These are phyloP conservation scores for Penicillium odoratum DNA, from an alignment of 495 filamentous ascomycete species.

Conservation along the genomic window DNA sequence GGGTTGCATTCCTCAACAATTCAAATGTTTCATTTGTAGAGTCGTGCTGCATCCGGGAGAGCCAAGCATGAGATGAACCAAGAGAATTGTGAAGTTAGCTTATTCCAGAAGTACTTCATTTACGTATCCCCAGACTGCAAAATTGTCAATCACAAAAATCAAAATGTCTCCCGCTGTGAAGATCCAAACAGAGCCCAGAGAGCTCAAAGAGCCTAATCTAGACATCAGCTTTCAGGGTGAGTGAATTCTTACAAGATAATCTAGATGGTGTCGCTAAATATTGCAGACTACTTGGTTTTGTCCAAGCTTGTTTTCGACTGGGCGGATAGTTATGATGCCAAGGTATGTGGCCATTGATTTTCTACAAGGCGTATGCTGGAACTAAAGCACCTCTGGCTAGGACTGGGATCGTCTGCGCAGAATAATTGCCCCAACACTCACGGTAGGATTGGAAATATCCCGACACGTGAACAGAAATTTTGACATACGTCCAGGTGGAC, in stretches of 20 bases:
- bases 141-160: background rate
- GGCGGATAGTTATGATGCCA: slow-evolving; percentile 82
- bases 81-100: background rate
- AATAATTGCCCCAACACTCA: slow-evolving; percentile 71
- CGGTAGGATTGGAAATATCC: slow-evolving; percentile 34
- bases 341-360: slow-evolving; percentile 28
- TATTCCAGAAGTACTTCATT: slow-evolving; percentile 8
- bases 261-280: slow-evolving; percentile 1
- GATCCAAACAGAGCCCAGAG: slow-evolving; percentile 1
- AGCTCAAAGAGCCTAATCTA: slow-evolving; percentile 21
- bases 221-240: slow-evolving; percentile 32
- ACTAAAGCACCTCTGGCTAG: slow-evolving; percentile 25
- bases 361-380: background rate
- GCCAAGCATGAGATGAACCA: background rate
- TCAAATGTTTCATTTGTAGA: background rate
- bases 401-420: slow-evolving; percentile 71
- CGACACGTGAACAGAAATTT: background rate
- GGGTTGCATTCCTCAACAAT: slow-evolving; percentile 19
- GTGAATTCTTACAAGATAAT: background rate
- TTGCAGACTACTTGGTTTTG: slow-evolving; percentile 27
- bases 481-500: slow-evolving; percentile 48
- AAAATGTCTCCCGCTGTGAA: slow-evolving; percentile 30
- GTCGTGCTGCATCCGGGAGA: slow-evolving; percentile 9
- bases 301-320: slow-evolving; percentile 60
- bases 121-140: background rate